A percentile compares a stretch with the other conserved stretches of the same genome.
Conservation (phyloP, 805 yeast species). For the Cyberlindnera lachancei region DNA sequence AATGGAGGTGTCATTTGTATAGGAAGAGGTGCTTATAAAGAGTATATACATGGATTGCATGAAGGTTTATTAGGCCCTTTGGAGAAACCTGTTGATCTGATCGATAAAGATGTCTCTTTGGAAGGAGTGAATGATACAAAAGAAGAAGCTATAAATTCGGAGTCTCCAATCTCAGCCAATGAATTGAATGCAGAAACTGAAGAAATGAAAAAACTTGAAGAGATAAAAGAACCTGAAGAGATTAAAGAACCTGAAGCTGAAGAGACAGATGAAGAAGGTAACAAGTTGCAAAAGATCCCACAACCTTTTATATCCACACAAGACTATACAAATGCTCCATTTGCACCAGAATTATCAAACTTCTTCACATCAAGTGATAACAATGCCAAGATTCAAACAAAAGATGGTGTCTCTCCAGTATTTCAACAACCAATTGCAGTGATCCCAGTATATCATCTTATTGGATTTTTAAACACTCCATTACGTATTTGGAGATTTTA, state of each 20-base stretch:
- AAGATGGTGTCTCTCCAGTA: constrained; percentile 42
- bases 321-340: constrained; percentile 44
- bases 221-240: constrained; percentile 1
- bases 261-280: constrained; percentile 9
- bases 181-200: not conserved
- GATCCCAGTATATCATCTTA: constrained; percentile 65
- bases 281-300: constrained; percentile 39
- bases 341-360: constrained; percentile 44
- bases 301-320: constrained; percentile 56
- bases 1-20: constrained; percentile 87
- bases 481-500: constrained; percentile 72
- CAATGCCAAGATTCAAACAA: constrained; percentile 16
- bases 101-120: constrained; percentile 9
- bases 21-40: constrained; percentile 95
- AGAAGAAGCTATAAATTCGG: not conserved
- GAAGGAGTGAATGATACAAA: constrained; percentile 1
- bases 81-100: constrained; percentile 36
- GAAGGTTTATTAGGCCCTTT: constrained; percentile 94
- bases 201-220: constrained; percentile 3
- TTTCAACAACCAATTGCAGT: constrained; percentile 75
- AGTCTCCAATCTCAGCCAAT: not conserved
- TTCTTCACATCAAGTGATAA: no score
- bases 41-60: constrained; percentile 82
- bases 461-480: constrained; percentile 77
- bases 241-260: not conserved